Evolutionary conservation across 2,329 filamentous ascomycete genomes (phyloP).

Genomic region (Pseudomassariella vexata): DNA sequence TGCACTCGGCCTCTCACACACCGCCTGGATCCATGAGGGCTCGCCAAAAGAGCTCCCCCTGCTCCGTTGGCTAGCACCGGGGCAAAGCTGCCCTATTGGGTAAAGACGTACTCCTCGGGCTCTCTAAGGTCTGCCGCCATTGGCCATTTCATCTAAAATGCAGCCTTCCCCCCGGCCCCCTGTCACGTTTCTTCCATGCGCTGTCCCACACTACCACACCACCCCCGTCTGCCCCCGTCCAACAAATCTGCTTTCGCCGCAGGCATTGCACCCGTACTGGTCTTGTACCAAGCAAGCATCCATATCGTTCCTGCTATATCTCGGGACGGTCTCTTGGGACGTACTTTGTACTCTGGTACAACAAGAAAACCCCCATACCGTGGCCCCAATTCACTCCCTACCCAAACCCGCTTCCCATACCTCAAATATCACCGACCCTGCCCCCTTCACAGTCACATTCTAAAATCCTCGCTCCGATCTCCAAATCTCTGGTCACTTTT

Average conservation of each 20-base stretch:
- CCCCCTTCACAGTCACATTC: slow-evolving; percentile 21
- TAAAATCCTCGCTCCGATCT: slow-evolving; percentile 24
- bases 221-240: slow-evolving; percentile 18
- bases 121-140: slow-evolving; percentile 32
- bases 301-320: slow-evolving; percentile 21
- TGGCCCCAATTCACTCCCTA: slow-evolving; percentile 14
- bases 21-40: slow-evolving; percentile 22
- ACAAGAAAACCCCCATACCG: slow-evolving; percentile 16
- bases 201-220: slow-evolving; percentile 34
- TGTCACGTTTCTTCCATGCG: slow-evolving; percentile 48
- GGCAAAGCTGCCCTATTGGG: slow-evolving; percentile 43
- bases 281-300: slow-evolving; percentile 18
- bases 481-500: slow-evolving; percentile 19
- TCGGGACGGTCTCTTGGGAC: no score
- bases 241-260: slow-evolving; percentile 19
- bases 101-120: slow-evolving; percentile 36
- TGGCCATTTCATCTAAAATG: slow-evolving; percentile 48
- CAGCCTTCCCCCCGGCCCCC: slow-evolving; percentile 31
- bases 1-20: slow-evolving; percentile 17
- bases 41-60: slow-evolving; percentile 23
- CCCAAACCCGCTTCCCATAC: slow-evolving; percentile 24
- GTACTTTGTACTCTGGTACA: no score
- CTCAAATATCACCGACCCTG: slow-evolving; percentile 27
- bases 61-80: slow-evolving; percentile 40
- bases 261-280: slow-evolving; percentile 22